These are phyloP conservation scores for Reutealis trisperma DNA, from an alignment of 345 rosid species.

Conservation along the genomic window DNA sequence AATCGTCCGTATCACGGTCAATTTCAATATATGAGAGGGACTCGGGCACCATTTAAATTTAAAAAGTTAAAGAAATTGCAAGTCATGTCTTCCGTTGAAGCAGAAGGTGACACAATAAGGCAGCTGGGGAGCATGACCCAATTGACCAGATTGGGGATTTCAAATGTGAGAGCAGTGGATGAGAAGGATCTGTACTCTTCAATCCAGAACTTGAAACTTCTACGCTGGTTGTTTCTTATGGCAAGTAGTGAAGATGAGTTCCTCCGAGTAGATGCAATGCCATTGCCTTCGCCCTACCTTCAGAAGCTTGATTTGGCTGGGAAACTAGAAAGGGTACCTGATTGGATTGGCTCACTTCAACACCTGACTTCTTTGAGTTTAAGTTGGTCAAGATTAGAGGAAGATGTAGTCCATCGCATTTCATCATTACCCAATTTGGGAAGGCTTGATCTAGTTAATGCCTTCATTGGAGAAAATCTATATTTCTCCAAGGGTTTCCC, in stretches of 20 bases:
- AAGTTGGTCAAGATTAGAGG: background rate
- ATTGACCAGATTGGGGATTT: background rate
- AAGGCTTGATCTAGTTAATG: background rate
- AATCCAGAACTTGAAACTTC: background rate
- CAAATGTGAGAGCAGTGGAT: background rate
- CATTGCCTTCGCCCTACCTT: background rate
- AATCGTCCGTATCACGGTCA: background rate
- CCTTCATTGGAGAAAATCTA: background rate
- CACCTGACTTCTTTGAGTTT: background rate
- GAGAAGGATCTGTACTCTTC: background rate
- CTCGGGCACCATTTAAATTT: background rate
- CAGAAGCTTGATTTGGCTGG: no score
- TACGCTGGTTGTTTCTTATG: background rate
- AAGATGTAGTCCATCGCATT: background rate
- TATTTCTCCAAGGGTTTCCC: background rate
- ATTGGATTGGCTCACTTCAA: background rate
- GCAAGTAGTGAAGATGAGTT: background rate
- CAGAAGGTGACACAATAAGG: background rate
- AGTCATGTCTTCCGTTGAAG: background rate
- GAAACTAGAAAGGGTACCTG: background rate
- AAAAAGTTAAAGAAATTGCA: background rate
- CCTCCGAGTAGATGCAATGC: background rate
- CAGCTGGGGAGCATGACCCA: background rate
- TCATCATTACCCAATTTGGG: background rate
- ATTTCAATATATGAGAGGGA: background rate